Percentiles rank a stretch among this genome's conserved stretches.
Conservation (phyloP, 1,139 yeast species). For the Debaryomyces subglobosus region DNA sequence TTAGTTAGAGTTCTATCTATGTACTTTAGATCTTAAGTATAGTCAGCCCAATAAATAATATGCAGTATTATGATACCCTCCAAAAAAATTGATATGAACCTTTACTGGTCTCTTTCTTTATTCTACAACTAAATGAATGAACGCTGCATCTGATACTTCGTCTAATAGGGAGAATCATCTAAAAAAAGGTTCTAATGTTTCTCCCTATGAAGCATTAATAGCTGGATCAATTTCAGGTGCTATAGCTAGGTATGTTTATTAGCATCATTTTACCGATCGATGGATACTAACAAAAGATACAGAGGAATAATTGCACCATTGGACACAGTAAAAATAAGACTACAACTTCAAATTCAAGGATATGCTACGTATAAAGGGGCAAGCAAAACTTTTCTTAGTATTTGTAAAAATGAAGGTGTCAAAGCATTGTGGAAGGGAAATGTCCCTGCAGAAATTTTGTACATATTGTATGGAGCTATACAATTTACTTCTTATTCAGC, state of each 20-base stretch:
- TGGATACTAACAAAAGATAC: constrained; percentile 20
- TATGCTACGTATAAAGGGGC: constrained; percentile 19
- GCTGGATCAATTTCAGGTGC: constrained; percentile 82
- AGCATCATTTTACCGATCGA: constrained; percentile 9
- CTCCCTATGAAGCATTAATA: constrained; percentile 47
- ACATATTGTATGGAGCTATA: constrained; percentile 78
- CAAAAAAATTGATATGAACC: background rate
- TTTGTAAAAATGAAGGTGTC: constrained; percentile 42
- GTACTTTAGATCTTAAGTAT: background rate
- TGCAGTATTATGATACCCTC: background rate
- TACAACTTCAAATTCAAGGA: constrained; percentile 54
- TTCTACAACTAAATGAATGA: background rate
- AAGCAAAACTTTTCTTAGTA: constrained; percentile 18
- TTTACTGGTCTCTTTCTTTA: background rate
- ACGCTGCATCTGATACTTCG: constrained; percentile 1
- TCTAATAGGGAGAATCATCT: constrained; percentile 48
- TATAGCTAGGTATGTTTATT: constrained; percentile 46
- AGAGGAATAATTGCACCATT: constrained; percentile 83
- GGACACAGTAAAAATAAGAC: constrained; percentile 84
- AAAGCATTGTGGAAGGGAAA: constrained; percentile 90
- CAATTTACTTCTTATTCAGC: constrained; percentile 78
- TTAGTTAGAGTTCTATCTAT: background rate
- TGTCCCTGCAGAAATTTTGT: constrained; percentile 86
- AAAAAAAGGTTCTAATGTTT: constrained; percentile 51
- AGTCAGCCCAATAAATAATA: background rate